These are phyloP conservation scores for Omphalea diandra DNA, from an alignment of 441 rosid genomes.

Conservation along the genomic window DNA sequence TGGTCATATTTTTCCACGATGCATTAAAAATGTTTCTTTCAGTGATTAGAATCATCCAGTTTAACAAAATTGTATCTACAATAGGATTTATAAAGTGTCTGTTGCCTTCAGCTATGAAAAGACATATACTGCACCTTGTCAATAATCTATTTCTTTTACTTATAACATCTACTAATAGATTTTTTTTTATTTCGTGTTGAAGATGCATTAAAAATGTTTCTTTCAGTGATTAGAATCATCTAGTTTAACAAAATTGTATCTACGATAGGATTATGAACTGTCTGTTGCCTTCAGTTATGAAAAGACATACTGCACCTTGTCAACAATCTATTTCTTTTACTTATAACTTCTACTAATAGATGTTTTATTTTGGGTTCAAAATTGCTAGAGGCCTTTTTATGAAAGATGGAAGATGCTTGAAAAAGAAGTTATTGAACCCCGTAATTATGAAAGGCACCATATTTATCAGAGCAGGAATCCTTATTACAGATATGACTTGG, in stretches of 20 bases:
- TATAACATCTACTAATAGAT: constrained; percentile 1
- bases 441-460: constrained; percentile 73
- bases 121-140: not conserved
- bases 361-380: constrained; percentile 24
- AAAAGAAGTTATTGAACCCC: constrained; percentile 93
- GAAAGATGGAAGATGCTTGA: constrained; percentile 99
- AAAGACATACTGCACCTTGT: not conserved
- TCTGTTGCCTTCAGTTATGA: not conserved
- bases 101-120: not conserved
- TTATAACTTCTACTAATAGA: constrained; percentile 1
- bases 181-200: constrained; percentile 45
- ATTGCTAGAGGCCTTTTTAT: constrained; percentile 80
- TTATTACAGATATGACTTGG: constrained; percentile 84
- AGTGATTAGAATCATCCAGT: not conserved
- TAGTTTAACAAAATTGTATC: constrained; percentile 9
- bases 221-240: not conserved
- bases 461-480: constrained; percentile 69
- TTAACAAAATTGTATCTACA: constrained; percentile 9
- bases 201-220: constrained; percentile 91
- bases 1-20: not conserved
- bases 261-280: not conserved
- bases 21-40: not conserved
- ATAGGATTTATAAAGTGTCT: not conserved
- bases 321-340: not conserved
- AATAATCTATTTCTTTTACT: not conserved